Percentiles rank a stretch among this genome's conserved stretches.
Conservation (phyloP, 2,329 filamentous ascomycete species). For the Pseudogymnoascus sp. region DNA sequence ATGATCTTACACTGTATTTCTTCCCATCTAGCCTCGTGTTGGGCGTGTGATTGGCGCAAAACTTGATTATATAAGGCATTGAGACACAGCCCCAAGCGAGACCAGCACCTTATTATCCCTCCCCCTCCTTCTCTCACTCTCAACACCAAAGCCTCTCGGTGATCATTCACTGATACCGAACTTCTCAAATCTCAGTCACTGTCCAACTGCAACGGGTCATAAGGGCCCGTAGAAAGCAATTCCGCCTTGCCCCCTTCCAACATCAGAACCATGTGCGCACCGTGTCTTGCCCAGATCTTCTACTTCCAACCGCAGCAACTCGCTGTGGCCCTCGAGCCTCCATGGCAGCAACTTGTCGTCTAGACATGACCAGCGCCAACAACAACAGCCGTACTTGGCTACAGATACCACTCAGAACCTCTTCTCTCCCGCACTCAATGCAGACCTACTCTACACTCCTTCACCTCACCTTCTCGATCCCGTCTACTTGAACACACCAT, state of each 20-base stretch:
- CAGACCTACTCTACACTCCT: conserved; percentile 8
- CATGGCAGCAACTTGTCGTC: conserved; percentile 14
- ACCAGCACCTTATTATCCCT: not conserved
- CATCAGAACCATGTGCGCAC: conserved; percentile 5
- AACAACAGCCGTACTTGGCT: not conserved
- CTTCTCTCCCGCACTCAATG: not conserved
- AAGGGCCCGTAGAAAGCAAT: conserved; percentile 21
- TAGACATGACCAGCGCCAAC: not conserved
- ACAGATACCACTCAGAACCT: conserved; percentile 10
- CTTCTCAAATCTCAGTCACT: not conserved
- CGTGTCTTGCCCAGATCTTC: conserved; percentile 4
- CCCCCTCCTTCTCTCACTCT: not conserved
- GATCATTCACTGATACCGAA: not conserved
- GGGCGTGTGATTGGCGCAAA: not conserved
- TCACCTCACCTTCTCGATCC: conserved; percentile 17
- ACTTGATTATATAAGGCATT: not conserved
- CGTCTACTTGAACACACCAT: not conserved
- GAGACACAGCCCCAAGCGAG: not conserved
- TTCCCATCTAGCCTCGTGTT: conserved; percentile 4
- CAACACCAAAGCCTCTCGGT: not conserved
- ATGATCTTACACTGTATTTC: not conserved
- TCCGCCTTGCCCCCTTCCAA: conserved; percentile 18
- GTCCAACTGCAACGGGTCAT: conserved; percentile 23
- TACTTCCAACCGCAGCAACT: conserved; percentile 16
- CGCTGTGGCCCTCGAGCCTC: conserved; percentile 14